Base-by-base conservation (phyloP, 2,329 filamentous ascomycete species). In the Magnaporthales sp. region DNA sequence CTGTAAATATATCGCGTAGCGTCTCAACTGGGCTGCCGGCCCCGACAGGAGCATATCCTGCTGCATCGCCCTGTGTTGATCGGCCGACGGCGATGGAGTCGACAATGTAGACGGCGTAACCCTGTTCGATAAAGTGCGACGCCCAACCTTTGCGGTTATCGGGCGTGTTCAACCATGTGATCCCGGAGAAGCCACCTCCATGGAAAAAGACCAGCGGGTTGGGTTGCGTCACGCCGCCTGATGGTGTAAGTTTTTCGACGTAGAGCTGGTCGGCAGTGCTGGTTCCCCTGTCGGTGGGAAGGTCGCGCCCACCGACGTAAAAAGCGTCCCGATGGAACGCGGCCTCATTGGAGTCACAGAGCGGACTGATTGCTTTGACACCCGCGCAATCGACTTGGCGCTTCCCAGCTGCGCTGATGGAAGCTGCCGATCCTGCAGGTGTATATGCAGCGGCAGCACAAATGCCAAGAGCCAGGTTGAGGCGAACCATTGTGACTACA, bases 121-220 rank as follows among this genome's bases (percentile, higher is more conserved):
- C 80, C n/a, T 77, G 74, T 5, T 71, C 69, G 7, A 84, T 68
- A 70, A 84, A 84, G 67, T 76, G 76, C 3, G 79, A 80, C 0
- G 81, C 79, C 82, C 81, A 84, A 19, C 81, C 81, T 9, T 75
- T 75, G 15, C 77, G 73, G 61, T 79, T 79, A 67, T 82, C 80
- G 7, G 81, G 80, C 61, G 79, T 83, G 64, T 77, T 79, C 24
- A 58, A 22, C 54, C 54, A 58, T 26, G 54, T 58, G 54, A 58
- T 58, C 1, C 54, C 54, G 3, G 54, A 58, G 54, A 58, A 58
- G 22, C 54, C 54, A 13, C 54, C 54, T 22, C 54, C 54, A 26
- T 58, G 54, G 54, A 58, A 58, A 4, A 58, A 26, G 22, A 58
- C 54, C 24, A 58, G 54, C 8, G 54, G 54, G 54, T 58, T 58